A percentile compares a stretch with the other conserved stretches of the same genome.
Conservation (phyloP, 1,139 yeast species). For the Candida sp. region DNA sequence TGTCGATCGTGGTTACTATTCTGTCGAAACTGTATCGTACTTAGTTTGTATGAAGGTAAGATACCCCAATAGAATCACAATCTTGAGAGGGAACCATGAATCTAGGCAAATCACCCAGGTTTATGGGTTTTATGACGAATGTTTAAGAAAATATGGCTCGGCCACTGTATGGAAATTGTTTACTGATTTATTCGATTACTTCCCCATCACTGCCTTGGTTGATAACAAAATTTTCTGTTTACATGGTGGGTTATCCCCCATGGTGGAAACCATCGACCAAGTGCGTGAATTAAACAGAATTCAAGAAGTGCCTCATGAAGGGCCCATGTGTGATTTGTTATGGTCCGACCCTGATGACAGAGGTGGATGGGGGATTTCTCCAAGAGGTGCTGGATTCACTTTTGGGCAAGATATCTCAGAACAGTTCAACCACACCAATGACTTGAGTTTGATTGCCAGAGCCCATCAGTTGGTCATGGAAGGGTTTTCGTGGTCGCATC, state of each 20-base stretch:
- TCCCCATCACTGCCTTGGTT: conserved; percentile 91
- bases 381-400: conserved; percentile 96
- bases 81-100: conserved; percentile 96
- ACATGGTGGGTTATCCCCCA: conserved; percentile 96
- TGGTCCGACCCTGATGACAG: conserved; percentile 99
- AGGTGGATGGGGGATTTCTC: conserved; percentile 96
- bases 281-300: conserved; percentile 81
- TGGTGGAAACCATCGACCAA: conserved; percentile 85
- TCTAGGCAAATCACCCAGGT: conserved; percentile 97
- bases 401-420: conserved; percentile 51
- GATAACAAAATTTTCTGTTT: conserved; percentile 90
- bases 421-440: conserved; percentile 83
- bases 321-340: conserved; percentile 96
- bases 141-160: conserved; percentile 90
- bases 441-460: conserved; percentile 84
- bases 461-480: conserved; percentile 99
- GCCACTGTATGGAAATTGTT: conserved; percentile 89
- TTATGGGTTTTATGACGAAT: conserved; percentile 97
- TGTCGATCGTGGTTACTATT: conserved; percentile 95
- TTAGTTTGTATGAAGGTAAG: conserved; percentile 91
- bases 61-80: conserved; percentile 90
- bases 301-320: conserved; percentile 99
- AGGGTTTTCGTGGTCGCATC: conserved; percentile 79
- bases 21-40: conserved; percentile 87
- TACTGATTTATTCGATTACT: conserved; percentile 82